Percentiles rank a stretch among this genome's conserved stretches.
Conservation (phyloP, 2,329 filamentous ascomycete genomes). For the Trichoderma sp. region DNA sequence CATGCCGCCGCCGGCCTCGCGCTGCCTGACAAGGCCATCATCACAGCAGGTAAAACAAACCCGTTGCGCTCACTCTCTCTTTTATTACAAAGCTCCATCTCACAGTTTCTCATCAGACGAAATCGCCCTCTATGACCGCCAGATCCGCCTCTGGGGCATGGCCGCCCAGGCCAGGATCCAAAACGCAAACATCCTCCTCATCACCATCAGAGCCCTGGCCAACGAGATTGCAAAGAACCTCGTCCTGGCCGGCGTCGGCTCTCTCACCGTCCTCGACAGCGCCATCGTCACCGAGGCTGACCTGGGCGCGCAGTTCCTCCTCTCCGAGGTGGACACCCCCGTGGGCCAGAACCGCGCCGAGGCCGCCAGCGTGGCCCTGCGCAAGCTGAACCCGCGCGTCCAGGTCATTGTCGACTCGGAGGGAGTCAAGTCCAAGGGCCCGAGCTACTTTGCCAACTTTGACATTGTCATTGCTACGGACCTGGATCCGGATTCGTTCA, state of each 20-base stretch:
- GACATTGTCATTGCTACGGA: conserved; percentile 91
- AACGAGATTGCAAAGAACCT: conserved; percentile 98
- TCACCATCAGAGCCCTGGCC: conserved; percentile 83
- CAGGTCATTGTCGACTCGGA: conserved; percentile 69
- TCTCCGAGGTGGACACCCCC: conserved; percentile 62
- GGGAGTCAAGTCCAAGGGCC: conserved; percentile 66
- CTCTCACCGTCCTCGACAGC: conserved; percentile 84
- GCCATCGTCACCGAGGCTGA: conserved; percentile 75
- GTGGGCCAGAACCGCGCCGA: conserved; percentile 83
- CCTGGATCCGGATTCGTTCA: conserved; percentile 72
- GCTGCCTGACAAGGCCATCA: conserved; percentile 34
- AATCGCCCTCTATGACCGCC: conserved; percentile 94
- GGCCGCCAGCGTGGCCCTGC: conserved; percentile 75
- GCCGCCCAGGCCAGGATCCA: conserved; percentile 92
- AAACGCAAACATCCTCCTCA: conserved; percentile 83
- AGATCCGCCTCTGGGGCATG: conserved; percentile 96
- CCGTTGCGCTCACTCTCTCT: not conserved
- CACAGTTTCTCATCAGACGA: conserved; percentile 63
- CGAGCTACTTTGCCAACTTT: conserved; percentile 75
- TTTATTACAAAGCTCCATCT: not conserved
- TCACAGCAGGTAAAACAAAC: conserved; percentile 39
- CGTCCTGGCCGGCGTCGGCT: conserved; percentile 88
- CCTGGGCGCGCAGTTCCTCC: conserved; percentile 79
- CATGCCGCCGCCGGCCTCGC: conserved; percentile 29
- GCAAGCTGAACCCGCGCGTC: conserved; percentile 88